Evolutionary conservation across 75 land plant species (phyloP), one percentile per base, ranked within the genome.

Genomic region (Ceratopteris richardii): DNA sequence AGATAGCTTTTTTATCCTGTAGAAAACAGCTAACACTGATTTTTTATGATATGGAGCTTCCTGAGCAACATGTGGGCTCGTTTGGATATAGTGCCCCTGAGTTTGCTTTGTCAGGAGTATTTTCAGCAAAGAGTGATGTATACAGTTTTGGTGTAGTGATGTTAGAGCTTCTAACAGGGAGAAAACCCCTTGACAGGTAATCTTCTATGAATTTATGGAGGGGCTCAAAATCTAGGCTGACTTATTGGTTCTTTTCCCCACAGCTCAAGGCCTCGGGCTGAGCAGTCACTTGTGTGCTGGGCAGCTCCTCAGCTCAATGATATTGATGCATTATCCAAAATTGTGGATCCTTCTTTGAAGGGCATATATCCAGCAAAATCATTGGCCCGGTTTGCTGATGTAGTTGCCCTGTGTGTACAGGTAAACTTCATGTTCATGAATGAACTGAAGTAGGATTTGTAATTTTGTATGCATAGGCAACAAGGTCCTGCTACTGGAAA

Each of bases 121-220:
- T 78, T 59, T 76, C 77, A 1, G 55, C 39, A 29, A 66, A 71
- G n/a, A 81, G 89, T 59, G 89, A 88, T 60, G 80, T 88, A 19
- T 85, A 84, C 41, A 82, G 88, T 66, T 85, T 88, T 75, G 93
- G 93, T 25, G 72, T 88, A 36, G 93, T 88, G 12, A 79, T 88
- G 93, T 52, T 88, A 33, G 89, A 82, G 59, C 82, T 88, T 11
- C 62, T 88, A 29, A 88, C 93, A 0, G 89, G 89, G 10, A 59
- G 89, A 28, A 74, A 66, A 51, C 56, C 93, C 9, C 76, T 62
- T 61, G 93, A 88, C 77, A 77, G 85, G 93, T 88, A 57, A n/a
- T 2, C 16, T 16, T 21, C 4, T n/a, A 4, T 3, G 24, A 25
- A 54, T 54, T 16, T 23, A 22, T 16, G 20, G 2, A 29, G 12